Percentiles rank a stretch among this genome's conserved stretches.
Conservation (phyloP, 208 protist genomes). For the Leishmania tarentolae region DNA sequence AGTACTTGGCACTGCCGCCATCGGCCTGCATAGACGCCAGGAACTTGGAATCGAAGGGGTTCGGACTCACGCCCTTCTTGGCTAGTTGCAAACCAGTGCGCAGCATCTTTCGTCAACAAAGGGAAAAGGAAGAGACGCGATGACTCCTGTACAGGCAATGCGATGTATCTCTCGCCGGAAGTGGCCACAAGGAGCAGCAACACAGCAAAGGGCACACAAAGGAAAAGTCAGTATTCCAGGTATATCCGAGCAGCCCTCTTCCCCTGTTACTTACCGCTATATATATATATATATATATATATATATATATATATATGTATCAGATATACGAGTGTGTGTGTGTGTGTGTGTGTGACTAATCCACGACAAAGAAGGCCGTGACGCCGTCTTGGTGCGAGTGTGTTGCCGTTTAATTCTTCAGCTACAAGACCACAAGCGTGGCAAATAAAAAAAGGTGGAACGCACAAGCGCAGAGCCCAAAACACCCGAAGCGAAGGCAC, state of each 20-base stretch:
- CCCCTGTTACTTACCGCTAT: not conserved
- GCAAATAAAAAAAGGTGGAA: not conserved
- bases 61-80: conserved; percentile 48
- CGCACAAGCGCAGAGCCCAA: too few species aligned
- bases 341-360: not conserved
- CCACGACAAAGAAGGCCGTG: not conserved
- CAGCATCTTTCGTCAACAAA: conserved; percentile 47
- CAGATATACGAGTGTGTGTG: not conserved
- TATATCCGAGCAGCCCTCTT: not conserved
- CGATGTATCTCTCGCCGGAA: not conserved
- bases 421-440: not conserved
- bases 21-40: conserved; percentile 61
- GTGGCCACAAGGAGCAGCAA: not conserved
- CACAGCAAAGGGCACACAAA: not conserved
- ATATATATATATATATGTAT: not conserved
- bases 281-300: not conserved
- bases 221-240: not conserved
- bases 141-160: not conserved
- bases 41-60: conserved; percentile 80
- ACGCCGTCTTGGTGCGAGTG: not conserved
- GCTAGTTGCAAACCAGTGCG: conserved; percentile 38
- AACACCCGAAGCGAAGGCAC: too few species aligned
- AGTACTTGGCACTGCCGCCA: conserved; percentile 66
- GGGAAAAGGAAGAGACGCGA: not conserved
- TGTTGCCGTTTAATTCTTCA: not conserved